Conservation (phyloP, 495 filamentous ascomycete species). For the Melanomma pulvis-pyrius region DNA sequence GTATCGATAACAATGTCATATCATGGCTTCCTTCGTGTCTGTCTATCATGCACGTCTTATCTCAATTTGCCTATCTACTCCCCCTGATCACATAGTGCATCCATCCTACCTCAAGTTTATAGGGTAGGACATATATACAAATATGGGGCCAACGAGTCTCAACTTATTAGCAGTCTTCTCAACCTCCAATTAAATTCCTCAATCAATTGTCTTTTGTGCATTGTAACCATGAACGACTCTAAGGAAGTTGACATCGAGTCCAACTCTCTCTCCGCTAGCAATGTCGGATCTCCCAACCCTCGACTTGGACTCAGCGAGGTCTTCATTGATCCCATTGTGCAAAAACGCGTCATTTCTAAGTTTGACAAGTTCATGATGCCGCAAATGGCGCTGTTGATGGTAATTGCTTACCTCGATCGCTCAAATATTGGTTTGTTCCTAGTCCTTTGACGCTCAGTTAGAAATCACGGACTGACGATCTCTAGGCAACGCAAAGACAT, state of each 20-base stretch:
- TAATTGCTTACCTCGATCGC: too few species aligned
- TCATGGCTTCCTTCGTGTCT: not conserved
- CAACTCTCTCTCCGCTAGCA: not conserved
- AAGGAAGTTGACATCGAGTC: not conserved
- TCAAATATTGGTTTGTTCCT: too few species aligned
- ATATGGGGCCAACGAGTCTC: not conserved
- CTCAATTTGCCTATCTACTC: not conserved
- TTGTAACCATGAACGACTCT: not conserved
- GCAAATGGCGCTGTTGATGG: too few species aligned
- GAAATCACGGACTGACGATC: not conserved
- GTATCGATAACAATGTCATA: not conserved
- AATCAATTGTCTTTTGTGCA: not conserved
- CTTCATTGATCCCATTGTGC: too few species aligned
- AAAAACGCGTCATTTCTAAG: too few species aligned
- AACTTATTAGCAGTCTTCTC: not conserved
- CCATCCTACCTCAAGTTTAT: not conserved
- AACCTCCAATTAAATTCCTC: not conserved
- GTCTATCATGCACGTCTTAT: not conserved
- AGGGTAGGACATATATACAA: not conserved
- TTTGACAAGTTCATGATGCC: too few species aligned
- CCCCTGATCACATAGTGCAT: not conserved
- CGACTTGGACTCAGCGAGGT: not conserved
- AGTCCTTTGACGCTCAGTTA: too few species aligned
- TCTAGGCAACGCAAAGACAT: slow-evolving; percentile 43
- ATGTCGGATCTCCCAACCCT: not conserved